These are phyloP conservation scores for Fusarium nematophilum DNA, from an alignment of 2,329 filamentous ascomycete genomes.

Conservation along the genomic window DNA sequence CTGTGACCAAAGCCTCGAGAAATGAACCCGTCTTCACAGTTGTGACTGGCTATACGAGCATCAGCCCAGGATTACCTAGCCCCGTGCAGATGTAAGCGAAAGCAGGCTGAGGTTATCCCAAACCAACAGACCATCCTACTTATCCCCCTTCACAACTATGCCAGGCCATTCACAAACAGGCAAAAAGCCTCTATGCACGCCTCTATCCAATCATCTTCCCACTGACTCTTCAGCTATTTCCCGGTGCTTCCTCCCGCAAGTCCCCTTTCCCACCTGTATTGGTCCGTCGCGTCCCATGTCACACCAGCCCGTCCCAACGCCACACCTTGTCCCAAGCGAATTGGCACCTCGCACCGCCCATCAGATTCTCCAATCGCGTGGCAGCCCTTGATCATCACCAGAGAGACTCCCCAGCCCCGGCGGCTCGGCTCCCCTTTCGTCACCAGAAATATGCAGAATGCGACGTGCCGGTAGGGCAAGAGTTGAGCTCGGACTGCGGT, in stretches of 20 bases:
- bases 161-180: no score
- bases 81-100: not conserved
- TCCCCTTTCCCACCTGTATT: not conserved
- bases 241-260: not conserved
- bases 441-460: no score
- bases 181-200: not conserved
- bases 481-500: not conserved
- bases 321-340: slow-evolving; percentile 7
- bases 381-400: not conserved
- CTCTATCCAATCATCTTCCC: not conserved
- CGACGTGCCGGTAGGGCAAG: not conserved
- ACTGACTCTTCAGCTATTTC: not conserved
- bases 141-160: not conserved
- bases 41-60: slow-evolving; percentile 1
- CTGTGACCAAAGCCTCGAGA: no score
- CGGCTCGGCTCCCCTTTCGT: not conserved
- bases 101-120: not conserved
- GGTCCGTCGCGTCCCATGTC: not conserved
- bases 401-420: no score
- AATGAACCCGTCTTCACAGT: no score
- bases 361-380: not conserved
- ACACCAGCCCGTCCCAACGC: slow-evolving; percentile 5
- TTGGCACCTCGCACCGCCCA: no score
- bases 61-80: not conserved
- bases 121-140: no score